phyloP scores from a whole-genome alignment of 768 basidiomycete genomes.

The Phaffia tasmanica region DNA sequence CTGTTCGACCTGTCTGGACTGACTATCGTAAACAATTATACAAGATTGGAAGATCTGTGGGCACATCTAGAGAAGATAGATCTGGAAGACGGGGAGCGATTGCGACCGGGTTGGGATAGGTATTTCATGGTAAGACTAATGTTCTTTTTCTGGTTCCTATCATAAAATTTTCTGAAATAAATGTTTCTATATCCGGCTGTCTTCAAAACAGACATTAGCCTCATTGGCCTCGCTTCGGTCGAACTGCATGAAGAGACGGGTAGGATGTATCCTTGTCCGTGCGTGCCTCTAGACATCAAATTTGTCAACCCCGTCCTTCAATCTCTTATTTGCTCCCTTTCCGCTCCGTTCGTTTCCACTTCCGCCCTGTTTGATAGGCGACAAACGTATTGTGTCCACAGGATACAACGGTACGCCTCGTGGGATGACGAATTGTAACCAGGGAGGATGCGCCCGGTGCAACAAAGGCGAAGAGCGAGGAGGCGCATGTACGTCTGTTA shows the following conservation, averaged over 20 bases:
- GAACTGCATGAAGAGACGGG: constrained; percentile 94
- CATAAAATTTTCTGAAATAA: neutral
- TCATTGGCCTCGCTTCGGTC: constrained; percentile 70
- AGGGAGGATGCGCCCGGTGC: constrained; percentile 81
- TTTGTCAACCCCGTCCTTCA: no score
- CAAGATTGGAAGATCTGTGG: constrained; percentile 41
- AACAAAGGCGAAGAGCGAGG: constrained; percentile 48
- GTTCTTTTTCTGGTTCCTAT: constrained; percentile 6
- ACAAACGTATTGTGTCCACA: constrained; percentile 42
- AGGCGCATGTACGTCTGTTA: constrained; percentile 37
- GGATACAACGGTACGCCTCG: constrained; percentile 91
- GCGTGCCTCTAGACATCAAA: neutral
- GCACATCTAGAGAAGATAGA: constrained; percentile 57
- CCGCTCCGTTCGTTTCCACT: no score
- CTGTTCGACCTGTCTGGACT: constrained; percentile 33
- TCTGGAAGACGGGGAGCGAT: constrained; percentile 57
- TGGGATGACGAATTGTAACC: constrained; percentile 75
- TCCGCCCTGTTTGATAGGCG: constrained; percentile 28
- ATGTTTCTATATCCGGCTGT: neutral
- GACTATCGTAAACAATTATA: constrained; percentile 36
- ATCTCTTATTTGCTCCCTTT: no score
- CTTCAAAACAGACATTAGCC: constrained; percentile 44
- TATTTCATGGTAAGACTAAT: constrained; percentile 75
- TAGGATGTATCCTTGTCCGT: constrained; percentile 84
- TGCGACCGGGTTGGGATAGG: constrained; percentile 85